Evolutionary conservation across 2,329 filamentous ascomycete genomes (phyloP).

Genomic region (Podosphaera fusca): DNA sequence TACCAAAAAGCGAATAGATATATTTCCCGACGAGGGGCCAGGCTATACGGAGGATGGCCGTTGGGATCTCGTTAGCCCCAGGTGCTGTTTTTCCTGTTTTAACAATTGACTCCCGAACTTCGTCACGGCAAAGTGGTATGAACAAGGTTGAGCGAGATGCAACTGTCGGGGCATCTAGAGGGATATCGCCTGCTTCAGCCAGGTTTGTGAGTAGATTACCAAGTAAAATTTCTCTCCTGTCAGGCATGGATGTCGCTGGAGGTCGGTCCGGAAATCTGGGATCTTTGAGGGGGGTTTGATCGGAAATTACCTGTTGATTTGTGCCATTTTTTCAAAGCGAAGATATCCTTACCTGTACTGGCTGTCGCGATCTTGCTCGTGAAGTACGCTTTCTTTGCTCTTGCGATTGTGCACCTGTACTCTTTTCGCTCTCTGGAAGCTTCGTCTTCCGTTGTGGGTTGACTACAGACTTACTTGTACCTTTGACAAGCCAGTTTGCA

Average conservation of each 20-base stretch:
- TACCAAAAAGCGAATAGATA: neutral
- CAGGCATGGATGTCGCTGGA: neutral
- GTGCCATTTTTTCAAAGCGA: too few species aligned
- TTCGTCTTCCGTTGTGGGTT: too few species aligned
- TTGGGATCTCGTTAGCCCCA: neutral
- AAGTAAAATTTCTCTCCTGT: neutral
- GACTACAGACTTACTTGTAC: too few species aligned
- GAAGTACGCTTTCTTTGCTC: too few species aligned
- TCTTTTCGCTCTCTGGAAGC: too few species aligned
- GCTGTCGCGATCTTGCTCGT: too few species aligned
- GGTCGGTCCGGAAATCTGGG: too few species aligned
- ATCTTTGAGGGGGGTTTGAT: too few species aligned
- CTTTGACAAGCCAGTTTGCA: too few species aligned
- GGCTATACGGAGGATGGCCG: neutral
- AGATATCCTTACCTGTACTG: too few species aligned
- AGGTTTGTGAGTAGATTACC: neutral
- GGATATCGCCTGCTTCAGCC: neutral
- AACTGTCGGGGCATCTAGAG: neutral
- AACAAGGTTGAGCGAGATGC: neutral
- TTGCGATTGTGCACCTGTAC: too few species aligned
- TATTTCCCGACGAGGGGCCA: neutral
- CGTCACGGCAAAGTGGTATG: neutral
- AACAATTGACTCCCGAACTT: neutral
- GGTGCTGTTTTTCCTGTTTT: neutral
- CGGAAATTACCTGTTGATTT: too few species aligned